Evolutionary conservation across 352 stramenopile species (phyloP), one percentile per base, ranked within the genome.

Genomic region (Globisporangium lucens): DNA sequence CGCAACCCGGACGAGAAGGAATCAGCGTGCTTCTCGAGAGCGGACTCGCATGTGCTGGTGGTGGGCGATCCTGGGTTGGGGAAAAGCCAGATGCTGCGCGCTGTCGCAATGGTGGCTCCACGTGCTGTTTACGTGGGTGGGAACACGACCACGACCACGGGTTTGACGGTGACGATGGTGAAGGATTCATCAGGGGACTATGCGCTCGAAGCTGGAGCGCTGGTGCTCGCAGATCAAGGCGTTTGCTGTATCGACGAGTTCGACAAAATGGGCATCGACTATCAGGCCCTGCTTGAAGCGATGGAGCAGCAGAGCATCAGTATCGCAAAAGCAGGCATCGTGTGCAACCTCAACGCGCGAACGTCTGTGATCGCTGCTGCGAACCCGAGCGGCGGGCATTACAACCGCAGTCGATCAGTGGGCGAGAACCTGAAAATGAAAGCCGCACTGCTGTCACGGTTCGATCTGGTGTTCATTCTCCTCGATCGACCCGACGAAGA

Each of bases 261-360:
- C 66, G 97, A 99, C 75, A 99, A 99, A 75, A 98, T 99, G 94
- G 80, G 79, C 3, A 84, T 83, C 68, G 87, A 97, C 55, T 91
- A 95, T 56, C 85, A 97, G 56, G 88, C 94, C 8, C 77, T 99
- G 6, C 83, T 99, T 20, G 97, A 99, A 83, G 95, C 96, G 10
- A 99, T 99, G 97, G 97, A 99, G 80, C 97, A 99, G 70, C 97
- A 99, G 76, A 99, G 83, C 88, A 99, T 88, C 89, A 99, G 80
- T 74, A 97, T 91, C 55, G 83, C 83, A 13, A 93, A 93, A 66
- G 84, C 83, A 38, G 82, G 97, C 38, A 97, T 99, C 30, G 94
- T 99, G 15, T 97, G 94, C 68, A 98, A 94, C 17, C 82, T 99
- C 36, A 97, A 95, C 57, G 95, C 94, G 20, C 75, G 97, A 8